Evolutionary conservation across 1,284 basidiomycete genomes (phyloP), one percentile per base, ranked within the genome.

Genomic region (Ustilago xerochloae): DNA sequence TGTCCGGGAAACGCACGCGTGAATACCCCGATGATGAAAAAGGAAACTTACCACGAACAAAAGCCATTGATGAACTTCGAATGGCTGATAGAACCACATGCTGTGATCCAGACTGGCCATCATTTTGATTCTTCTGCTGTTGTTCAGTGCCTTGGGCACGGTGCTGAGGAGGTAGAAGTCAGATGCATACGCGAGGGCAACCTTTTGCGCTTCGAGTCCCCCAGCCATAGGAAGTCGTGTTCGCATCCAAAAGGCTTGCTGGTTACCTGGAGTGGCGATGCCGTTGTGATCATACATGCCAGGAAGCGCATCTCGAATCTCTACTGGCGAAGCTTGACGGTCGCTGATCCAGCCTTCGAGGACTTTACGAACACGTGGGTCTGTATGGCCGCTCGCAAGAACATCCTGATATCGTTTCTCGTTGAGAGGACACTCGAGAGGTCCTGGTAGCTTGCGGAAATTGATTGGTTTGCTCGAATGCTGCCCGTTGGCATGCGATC

Each of bases 1-100:
- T 28, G 32, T 48, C 32, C 28, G 38, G 7, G 8, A 35, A 13
- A 35, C n/a, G n/a, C n/a, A n/a, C n/a, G 18, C 5, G 32, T 30
- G 47, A 24, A 49, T n/a, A 22, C n/a, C n/a, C n/a, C n/a, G 16
- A n/a, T 22, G 12, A 26, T 24, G 16, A 16, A 28, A 26, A n/a
- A 24, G 32, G 7, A 8, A 24, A 75, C 70, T 59, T 60, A 78
- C 73, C 20, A 81, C 53, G 56, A 82, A 81, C 32, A 84, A 58
- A 13, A 84, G 43, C 80, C 81, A 83, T 15, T 84, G 64, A 51
- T 66, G 60, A 24, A 81, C 77, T 36, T 77, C 61, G 45, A 84
- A 84, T 6, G 73, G 52, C 33, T 80, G 69, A 59, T 81, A 78
- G 63, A 82, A 84, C 78, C 78, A 81, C 80, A 84, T 84, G 26